Evolutionary conservation across 768 basidiomycete species (phyloP).

Genomic region (Mycena epipterygia): DNA sequence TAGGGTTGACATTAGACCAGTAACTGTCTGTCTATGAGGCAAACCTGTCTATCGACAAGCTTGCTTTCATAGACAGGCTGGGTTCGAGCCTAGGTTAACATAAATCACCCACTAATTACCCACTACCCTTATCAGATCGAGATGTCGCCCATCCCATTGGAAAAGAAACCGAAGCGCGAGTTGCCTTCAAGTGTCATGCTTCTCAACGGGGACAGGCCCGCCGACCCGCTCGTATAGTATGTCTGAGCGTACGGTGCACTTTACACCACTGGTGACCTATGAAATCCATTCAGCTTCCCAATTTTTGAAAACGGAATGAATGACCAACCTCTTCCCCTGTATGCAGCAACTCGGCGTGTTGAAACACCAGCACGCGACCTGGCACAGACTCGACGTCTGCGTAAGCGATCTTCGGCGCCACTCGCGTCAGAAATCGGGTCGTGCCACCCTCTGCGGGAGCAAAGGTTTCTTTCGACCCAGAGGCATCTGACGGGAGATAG

Average conservation of each 20-base stretch:
- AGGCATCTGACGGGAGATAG: slow-evolving; percentile 24
- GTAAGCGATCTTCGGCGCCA: neutral
- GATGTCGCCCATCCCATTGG: no score
- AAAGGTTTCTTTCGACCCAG: slow-evolving; percentile 23
- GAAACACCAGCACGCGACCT: slow-evolving; percentile 1
- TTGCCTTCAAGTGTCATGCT: neutral
- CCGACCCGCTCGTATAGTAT: slow-evolving; percentile 25
- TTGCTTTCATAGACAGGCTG: no score
- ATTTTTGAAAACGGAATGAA: neutral
- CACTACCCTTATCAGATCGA: no score
- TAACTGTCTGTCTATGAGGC: no score
- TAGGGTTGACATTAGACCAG: no score
- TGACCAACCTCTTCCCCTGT: neutral
- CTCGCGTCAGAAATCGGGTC: slow-evolving; percentile 17
- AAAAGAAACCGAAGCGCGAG: no score
- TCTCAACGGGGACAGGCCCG: neutral
- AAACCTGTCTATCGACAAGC: no score
- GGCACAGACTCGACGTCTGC: slow-evolving; percentile 1
- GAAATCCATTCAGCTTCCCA: neutral
- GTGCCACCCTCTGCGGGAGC: slow-evolving; percentile 12
- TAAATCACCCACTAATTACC: no score
- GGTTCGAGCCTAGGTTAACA: no score
- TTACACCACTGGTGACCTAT: slow-evolving; percentile 13
- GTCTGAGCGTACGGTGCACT: slow-evolving; percentile 24
- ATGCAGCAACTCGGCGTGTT: neutral